Percentiles rank a stretch among this genome's conserved stretches.
Conservation (phyloP, 2,329 filamentous ascomycete species). For the Fusarium caatingaense region DNA sequence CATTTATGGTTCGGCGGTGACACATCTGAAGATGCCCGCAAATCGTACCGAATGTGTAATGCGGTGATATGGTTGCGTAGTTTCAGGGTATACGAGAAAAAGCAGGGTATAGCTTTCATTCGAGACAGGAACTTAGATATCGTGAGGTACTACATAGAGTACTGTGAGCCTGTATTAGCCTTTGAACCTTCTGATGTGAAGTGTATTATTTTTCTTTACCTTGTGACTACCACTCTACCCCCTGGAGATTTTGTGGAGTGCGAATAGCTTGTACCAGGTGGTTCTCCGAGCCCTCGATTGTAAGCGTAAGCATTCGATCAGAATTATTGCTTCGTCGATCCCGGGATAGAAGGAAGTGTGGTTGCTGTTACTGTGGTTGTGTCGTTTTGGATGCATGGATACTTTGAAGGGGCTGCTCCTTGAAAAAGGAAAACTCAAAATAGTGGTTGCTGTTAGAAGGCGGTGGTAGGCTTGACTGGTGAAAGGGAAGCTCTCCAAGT, state of each 20-base stretch:
- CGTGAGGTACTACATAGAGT: slow-evolving; percentile 43
- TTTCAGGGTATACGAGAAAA: slow-evolving; percentile 43
- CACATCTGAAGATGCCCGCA: no score
- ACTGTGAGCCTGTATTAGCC: slow-evolving; percentile 13
- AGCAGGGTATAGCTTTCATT: slow-evolving; percentile 27
- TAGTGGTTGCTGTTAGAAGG: no score
- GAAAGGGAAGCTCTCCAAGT: no score
- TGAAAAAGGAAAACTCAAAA: no score
- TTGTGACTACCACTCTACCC: slow-evolving; percentile 38
- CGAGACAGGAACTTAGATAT: slow-evolving; percentile 43
- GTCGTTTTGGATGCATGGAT: no score
- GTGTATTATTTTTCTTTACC: neutral
- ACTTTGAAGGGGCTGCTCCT: no score
- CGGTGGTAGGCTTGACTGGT: no score
- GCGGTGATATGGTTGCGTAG: no score
- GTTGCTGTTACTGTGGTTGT: no score
- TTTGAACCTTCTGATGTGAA: neutral
- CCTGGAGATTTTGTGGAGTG: slow-evolving; percentile 41
- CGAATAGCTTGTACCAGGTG: slow-evolving; percentile 39
- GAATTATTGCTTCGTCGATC: neutral
- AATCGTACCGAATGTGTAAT: no score
- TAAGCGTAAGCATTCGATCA: no score
- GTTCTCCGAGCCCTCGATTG: slow-evolving; percentile 38
- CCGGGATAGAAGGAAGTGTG: neutral
- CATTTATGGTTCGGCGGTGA: slow-evolving; percentile 11